Evolutionary conservation across 1,139 yeast genomes (phyloP).

Genomic region (Candida pseudoviswanathii): DNA sequence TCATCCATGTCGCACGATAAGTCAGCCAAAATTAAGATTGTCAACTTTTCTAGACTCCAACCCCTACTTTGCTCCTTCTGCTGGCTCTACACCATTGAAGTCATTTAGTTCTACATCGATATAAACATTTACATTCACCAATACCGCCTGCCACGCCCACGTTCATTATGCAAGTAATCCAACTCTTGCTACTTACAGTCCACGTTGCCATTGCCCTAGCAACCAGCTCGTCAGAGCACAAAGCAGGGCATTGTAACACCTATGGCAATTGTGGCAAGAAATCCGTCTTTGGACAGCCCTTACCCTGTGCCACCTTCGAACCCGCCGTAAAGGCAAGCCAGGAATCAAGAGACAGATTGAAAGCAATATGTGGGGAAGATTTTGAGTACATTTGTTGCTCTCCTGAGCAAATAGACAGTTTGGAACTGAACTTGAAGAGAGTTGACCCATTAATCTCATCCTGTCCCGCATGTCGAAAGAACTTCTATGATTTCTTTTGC

Average conservation of each 20-base stretch:
- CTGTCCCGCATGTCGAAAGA: conserved; percentile 91
- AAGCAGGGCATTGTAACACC: conserved; percentile 54
- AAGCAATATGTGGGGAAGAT: conserved; percentile 57
- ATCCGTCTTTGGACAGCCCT: conserved; percentile 71
- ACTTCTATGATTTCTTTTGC: conserved; percentile 84
- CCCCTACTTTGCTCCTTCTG: too few species aligned
- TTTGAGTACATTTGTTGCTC: conserved; percentile 56
- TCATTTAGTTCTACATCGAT: too few species aligned
- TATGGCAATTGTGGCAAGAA: conserved; percentile 76
- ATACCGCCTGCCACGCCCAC: too few species aligned
- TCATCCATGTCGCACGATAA: too few species aligned
- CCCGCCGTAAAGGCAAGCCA: conserved; percentile 48
- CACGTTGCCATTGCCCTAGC: conserved; percentile 3
- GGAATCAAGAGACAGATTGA: conserved; percentile 50
- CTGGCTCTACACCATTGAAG: too few species aligned
- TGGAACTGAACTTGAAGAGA: conserved; percentile 58
- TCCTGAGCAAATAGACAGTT: conserved; percentile 32
- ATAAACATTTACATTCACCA: too few species aligned
- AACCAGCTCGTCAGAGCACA: conserved; percentile 4
- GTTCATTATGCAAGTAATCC: conserved; percentile 3
- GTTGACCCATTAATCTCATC: conserved; percentile 83
- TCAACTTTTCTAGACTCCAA: too few species aligned
- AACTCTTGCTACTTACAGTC: conserved; percentile 5
- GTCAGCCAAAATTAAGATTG: too few species aligned
- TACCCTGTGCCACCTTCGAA: conserved; percentile 73